Evolutionary conservation across 768 basidiomycete species (phyloP).

Genomic region (Suillus luteus): DNA sequence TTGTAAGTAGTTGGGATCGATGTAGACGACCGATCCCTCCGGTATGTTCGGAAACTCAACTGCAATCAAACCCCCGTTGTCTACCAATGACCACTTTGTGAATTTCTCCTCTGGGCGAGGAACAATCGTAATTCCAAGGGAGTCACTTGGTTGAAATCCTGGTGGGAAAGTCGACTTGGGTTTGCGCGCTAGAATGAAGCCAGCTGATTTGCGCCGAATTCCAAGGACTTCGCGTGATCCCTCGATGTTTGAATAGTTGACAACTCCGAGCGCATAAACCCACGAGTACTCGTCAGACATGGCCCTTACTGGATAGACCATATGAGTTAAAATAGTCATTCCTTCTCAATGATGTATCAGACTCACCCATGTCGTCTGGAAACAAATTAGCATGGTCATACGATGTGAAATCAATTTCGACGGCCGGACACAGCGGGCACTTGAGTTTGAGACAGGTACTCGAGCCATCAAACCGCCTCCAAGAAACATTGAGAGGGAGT

Average conservation of each 20-base stretch:
- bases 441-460: neutral
- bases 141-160: neutral
- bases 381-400: neutral
- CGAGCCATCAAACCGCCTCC: neutral
- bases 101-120: neutral
- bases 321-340: neutral
- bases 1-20: neutral
- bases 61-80: neutral
- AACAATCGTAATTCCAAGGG: neutral
- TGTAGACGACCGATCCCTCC: neutral
- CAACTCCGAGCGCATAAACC: neutral
- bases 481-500: neutral
- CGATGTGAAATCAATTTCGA: neutral
- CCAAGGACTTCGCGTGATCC: neutral
- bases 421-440: neutral
- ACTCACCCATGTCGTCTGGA: neutral
- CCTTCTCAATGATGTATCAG: neutral
- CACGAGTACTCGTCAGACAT: neutral
- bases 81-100: neutral
- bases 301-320: neutral
- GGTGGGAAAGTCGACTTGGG: neutral
- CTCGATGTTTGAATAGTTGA: constrained; percentile 1
- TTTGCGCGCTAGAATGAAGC: neutral
- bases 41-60: neutral
- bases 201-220: neutral